Evolutionary conservation across 805 yeast genomes (phyloP), one percentile per base, ranked within the genome.

Genomic region (Blastobotrys muscicola): DNA sequence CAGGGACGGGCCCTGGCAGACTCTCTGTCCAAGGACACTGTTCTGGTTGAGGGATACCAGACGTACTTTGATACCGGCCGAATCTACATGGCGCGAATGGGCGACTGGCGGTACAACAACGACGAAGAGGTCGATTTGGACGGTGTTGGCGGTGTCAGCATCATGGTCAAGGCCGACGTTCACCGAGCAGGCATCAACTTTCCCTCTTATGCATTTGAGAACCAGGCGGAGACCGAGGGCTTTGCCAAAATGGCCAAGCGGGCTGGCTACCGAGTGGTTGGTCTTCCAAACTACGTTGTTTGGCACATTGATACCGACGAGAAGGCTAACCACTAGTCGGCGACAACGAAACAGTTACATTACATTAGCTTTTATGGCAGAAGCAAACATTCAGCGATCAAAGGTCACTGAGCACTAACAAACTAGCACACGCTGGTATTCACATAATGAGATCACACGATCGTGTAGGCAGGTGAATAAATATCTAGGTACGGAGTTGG

Each of bases 101-200:
- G 94, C 54, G 94, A 85, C 57, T 47, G 54, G 54, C 29, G 52
- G 9, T 41, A 41, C 29, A 65, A 78, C 55, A 75, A 74, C 4
- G 59, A 78, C 48, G 73, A 80, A 3, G 86, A 80, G 59, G 82
- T 85, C 87, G 75, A 74, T 30, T 67, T 85, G 45, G 95, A 85
- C 62, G 95, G 95, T 63, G 92, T 85, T 48, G 95, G 95, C 42
- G 95, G 95, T 49, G 94, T 94, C 20, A 86, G 92, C 46, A 80
- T 87, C 8, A 62, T 85, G 65, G 95, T 86, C 26, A 84, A 85
- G 56, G 94, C 94, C 8, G 94, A 86, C 55, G 95, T 85, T 42
- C 95, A 85, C 61, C 72, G 95, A 64, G 92, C 85, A 58, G 95
- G 95, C 40, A 94, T 94, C 43, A 85, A 85, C 90, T 85, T 85